Conservation (phyloP, 768 basidiomycete genomes). For the Boletus subparvulus region DNA sequence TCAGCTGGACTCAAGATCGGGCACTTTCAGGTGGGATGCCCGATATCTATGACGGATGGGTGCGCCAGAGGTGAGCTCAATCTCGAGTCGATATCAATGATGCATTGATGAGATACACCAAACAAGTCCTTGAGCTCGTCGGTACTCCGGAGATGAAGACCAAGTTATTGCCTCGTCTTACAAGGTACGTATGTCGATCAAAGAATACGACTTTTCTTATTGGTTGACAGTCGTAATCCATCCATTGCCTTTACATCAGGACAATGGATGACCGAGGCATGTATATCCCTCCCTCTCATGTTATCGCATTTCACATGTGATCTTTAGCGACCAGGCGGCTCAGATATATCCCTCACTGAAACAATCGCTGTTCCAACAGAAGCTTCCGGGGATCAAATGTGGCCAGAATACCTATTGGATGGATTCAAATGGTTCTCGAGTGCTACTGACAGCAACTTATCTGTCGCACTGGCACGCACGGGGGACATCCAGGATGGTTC, state of each 20-base stretch:
- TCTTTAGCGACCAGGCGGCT: too few species aligned
- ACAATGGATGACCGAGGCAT: too few species aligned
- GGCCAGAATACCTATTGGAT: too few species aligned
- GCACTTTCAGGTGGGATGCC: too few species aligned
- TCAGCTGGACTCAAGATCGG: too few species aligned
- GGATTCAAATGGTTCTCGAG: slow-evolving; percentile 56
- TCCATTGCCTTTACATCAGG: slow-evolving; percentile 1
- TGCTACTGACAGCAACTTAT: slow-evolving; percentile 73
- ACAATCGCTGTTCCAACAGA: slow-evolving; percentile 51
- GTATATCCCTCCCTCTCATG: too few species aligned
- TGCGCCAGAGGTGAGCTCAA: slow-evolving; percentile 16
- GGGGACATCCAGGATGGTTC: slow-evolving; percentile 56
- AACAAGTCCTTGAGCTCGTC: slow-evolving; percentile 58
- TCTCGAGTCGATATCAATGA: background rate
- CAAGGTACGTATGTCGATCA: background rate
- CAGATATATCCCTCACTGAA: slow-evolving; percentile 54
- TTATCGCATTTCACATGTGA: too few species aligned
- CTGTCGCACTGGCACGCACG: slow-evolving; percentile 73
- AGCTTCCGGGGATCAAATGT: slow-evolving; percentile 40
- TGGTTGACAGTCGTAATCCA: slow-evolving; percentile 54
- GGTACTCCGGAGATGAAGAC: slow-evolving; percentile 61
- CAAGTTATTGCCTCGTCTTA: slow-evolving; percentile 38
- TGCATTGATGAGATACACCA: background rate
- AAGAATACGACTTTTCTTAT: background rate
- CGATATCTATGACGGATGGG: too few species aligned